Evolutionary conservation across 177 flowering plant genomes (phyloP), one percentile per base, ranked within the genome.

Genomic region (Vitis hybrid): DNA sequence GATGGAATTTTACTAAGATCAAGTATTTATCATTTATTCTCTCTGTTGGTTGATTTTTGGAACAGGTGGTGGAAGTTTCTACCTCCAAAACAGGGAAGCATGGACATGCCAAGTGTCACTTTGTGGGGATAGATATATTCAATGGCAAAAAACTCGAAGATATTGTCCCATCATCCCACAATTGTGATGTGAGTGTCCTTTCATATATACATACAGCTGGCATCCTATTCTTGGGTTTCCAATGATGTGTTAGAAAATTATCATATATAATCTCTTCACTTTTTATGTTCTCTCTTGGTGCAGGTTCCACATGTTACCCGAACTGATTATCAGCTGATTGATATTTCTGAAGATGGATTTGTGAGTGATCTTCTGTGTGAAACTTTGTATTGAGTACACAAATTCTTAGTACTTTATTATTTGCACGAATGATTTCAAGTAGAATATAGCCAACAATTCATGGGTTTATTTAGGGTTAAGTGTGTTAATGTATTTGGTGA

Each of bases 161-260:
- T 85, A 89, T 89, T 73, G 93, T 89, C n/a, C 91, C 93, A 11
- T 89, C 93, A 12, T 89, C 91, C 63, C 91, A 89, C 69, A 89
- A 89, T 56, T 85, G 91, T 82, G 93, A 89, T 80, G 93, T 88
- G 79, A 24, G 75, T 5, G 48, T 4, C 41, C 27, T 57, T 70
- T 35, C 46, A 10, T 15, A 60, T 12, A 9, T 24, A 48, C 12
- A 70, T 9, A 24, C 27, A 35, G 46, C 46, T 35, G 46, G 46
- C 46, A 35, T 35, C 4, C 46, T 35, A 35, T 35, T 7, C 46
- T 1, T 35, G 6, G 46, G 4, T 35, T 24, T 24, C 27, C 27
- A 24, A 35, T 30, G 56, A 3, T 17, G 13, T 9, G 52, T 35
- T 10, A 11, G 12, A 12, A 8, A 52, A 20, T 62, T 67, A 4